These are phyloP conservation scores for Globisporangium rhizosaccharum DNA, from an alignment of 352 stramenopile species.

Conservation along the genomic window DNA sequence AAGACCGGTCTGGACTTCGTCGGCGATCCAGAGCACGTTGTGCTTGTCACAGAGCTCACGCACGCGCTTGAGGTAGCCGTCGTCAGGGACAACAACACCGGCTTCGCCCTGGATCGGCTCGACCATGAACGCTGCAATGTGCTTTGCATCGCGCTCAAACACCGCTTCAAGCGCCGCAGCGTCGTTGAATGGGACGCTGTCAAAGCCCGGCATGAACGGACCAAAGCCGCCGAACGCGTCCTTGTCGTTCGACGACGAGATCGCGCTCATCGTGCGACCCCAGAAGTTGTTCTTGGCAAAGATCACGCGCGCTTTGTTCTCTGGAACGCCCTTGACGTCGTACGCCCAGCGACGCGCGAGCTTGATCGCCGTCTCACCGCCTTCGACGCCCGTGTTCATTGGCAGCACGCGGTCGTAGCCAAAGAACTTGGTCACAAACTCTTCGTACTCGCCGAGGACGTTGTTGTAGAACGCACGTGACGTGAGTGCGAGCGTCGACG, in stretches of 20 bases:
- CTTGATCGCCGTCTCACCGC: slow-evolving; percentile 97
- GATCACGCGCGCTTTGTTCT: slow-evolving; percentile 90
- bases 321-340: slow-evolving; percentile 94
- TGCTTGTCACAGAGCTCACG: slow-evolving; percentile 94
- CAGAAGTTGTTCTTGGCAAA: slow-evolving; percentile 99
- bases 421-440: slow-evolving; percentile 97
- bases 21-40: slow-evolving; percentile 98
- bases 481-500: slow-evolving; percentile 93
- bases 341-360: slow-evolving; percentile 96
- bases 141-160: slow-evolving; percentile 72
- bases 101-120: slow-evolving; percentile 99
- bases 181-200: slow-evolving; percentile 92
- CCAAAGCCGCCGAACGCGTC: slow-evolving; percentile 90
- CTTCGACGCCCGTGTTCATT: slow-evolving; percentile 99
- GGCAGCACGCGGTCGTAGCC: slow-evolving; percentile 96
- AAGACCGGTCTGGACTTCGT: slow-evolving; percentile 98
- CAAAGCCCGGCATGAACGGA: slow-evolving; percentile 98
- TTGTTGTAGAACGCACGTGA: slow-evolving; percentile 99
- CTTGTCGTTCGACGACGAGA: slow-evolving; percentile 93
- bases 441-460: slow-evolving; percentile 94
- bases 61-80: slow-evolving; percentile 93
- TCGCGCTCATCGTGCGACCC: slow-evolving; percentile 96
- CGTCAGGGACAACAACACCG: slow-evolving; percentile 95
- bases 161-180: slow-evolving; percentile 75
- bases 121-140: slow-evolving; percentile 98